phyloP scores from a whole-genome alignment of 2,329 filamentous ascomycete genomes.

The Hymenoscyphus repandus region DNA sequence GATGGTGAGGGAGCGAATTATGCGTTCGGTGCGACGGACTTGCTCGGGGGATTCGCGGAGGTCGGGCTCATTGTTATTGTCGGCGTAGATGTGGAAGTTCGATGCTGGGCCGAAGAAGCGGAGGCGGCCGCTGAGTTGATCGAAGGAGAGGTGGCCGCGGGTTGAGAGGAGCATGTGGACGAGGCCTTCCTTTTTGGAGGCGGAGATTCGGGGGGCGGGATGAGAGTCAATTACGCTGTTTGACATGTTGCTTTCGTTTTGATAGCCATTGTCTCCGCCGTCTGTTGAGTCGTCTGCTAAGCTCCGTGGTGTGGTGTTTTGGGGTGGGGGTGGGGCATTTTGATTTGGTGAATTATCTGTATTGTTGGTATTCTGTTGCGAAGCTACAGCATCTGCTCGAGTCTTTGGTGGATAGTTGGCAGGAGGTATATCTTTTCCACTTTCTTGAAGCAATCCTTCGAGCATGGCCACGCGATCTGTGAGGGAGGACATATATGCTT shows the following conservation, averaged over 20 bases:
- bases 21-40: constrained; percentile 40
- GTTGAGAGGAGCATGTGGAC: constrained; percentile 45
- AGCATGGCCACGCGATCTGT: constrained; percentile 49
- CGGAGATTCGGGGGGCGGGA: constrained; percentile 28
- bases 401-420: constrained; percentile 50
- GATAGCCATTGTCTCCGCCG: constrained; percentile 12
- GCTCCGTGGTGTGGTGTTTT: constrained; percentile 16
- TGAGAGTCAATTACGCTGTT: constrained; percentile 7
- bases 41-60: constrained; percentile 41
- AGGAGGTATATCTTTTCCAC: constrained; percentile 44
- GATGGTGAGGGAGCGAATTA: constrained; percentile 40
- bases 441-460: constrained; percentile 46
- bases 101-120: constrained; percentile 50
- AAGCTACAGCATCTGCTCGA: constrained; percentile 34
- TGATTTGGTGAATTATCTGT: not conserved
- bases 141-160: constrained; percentile 45
- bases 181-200: constrained; percentile 41
- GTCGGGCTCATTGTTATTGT: constrained; percentile 31
- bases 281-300: constrained; percentile 16
- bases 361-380: constrained; percentile 21
- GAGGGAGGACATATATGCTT: constrained; percentile 52
- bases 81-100: constrained; percentile 47
- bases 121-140: constrained; percentile 44
- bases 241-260: constrained; percentile 4
- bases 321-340: not conserved